These are phyloP conservation scores for Amphicarpaea edgeworthii DNA, from an alignment of 306 rosid species.

Conservation along the genomic window DNA sequence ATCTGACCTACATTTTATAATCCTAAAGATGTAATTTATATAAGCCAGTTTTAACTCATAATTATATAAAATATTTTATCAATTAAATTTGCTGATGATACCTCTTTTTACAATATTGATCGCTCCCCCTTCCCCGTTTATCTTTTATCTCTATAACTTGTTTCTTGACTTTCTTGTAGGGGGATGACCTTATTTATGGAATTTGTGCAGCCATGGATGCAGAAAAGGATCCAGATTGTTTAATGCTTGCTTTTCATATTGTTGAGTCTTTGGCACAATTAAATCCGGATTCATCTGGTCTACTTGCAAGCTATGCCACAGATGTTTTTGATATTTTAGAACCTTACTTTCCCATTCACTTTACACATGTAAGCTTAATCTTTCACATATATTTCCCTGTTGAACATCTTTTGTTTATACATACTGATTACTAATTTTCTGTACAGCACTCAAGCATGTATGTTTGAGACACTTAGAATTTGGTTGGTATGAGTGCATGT, in stretches of 20 bases:
- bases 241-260: constrained; percentile 71
- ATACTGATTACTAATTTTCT: constrained; percentile 25
- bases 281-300: constrained; percentile 81
- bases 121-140: background rate
- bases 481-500: constrained; percentile 23
- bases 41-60: constrained; percentile 36
- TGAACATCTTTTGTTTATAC: constrained; percentile 35
- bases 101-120: background rate
- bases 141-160: background rate
- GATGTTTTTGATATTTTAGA: constrained; percentile 82
- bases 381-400: constrained; percentile 25
- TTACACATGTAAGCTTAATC: constrained; percentile 84
- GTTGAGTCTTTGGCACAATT: constrained; percentile 67
- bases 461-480: constrained; percentile 23
- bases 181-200: constrained; percentile 74
- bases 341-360: constrained; percentile 95
- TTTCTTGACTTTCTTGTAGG: constrained; percentile 63
- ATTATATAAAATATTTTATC: background rate
- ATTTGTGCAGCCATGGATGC: constrained; percentile 87
- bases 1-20: constrained; percentile 32
- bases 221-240: constrained; percentile 95
- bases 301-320: constrained; percentile 65
- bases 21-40: constrained; percentile 31
- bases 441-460: constrained; percentile 23
- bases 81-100: constrained; percentile 11